Percentiles rank a stretch among this genome's conserved stretches.
Conservation (phyloP, 2,329 filamentous ascomycete species). For the Trichoderma cornu-damae region DNA sequence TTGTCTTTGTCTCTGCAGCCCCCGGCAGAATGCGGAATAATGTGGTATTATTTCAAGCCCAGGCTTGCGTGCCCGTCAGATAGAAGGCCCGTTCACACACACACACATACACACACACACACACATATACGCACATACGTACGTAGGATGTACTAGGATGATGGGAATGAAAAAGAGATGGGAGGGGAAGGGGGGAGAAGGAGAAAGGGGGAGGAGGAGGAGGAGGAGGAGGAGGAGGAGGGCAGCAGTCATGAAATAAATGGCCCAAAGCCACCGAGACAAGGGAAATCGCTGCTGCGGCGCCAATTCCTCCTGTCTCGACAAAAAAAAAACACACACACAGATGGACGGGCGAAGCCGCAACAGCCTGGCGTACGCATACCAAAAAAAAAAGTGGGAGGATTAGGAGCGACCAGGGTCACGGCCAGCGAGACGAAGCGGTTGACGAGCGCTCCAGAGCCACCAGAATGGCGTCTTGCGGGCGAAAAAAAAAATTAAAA, state of each 20-base stretch:
- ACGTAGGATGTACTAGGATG: slow-evolving; percentile 3
- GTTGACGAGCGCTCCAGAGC: too few species aligned
- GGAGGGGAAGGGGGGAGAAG: neutral
- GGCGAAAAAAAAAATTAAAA: too few species aligned
- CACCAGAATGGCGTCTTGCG: neutral
- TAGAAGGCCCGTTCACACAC: slow-evolving; percentile 19
- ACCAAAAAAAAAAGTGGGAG: too few species aligned
- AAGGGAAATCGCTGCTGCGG: slow-evolving; percentile 1
- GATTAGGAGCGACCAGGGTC: slow-evolving; percentile 4
- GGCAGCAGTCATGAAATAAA: slow-evolving; percentile 5
- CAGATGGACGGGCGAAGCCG: slow-evolving; percentile 14
- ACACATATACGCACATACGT: neutral
- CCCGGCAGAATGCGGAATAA: slow-evolving; percentile 20
- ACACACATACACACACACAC: neutral
- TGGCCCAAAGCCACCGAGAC: neutral
- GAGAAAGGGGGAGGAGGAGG: neutral
- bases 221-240: neutral
- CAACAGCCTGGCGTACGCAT: slow-evolving; percentile 7
- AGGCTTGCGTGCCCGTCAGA: slow-evolving; percentile 13
- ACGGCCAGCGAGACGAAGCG: neutral
- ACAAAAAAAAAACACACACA: too few species aligned
- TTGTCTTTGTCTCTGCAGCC: neutral
- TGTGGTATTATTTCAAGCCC: slow-evolving; percentile 18
- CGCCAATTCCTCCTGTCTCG: slow-evolving; percentile 9
- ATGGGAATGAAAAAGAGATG: neutral